phyloP scores from a whole-genome alignment of 306 rosid genomes.

The Senna tora region DNA sequence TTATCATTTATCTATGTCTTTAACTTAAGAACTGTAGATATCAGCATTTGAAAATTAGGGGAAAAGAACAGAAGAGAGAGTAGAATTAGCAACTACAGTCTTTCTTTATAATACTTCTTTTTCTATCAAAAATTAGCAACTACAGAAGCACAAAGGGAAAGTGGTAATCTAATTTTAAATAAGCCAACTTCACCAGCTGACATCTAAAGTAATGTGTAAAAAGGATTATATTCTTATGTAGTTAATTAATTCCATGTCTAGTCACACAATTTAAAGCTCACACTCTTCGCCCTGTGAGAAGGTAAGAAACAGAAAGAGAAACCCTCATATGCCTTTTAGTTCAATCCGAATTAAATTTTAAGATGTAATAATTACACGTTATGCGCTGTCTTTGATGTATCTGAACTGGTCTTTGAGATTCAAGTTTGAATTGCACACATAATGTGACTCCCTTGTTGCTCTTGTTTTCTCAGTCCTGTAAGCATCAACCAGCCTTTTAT shows the following conservation, averaged over 20 bases:
- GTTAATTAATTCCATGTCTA: neutral
- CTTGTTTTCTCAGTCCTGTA: slow-evolving; percentile 1
- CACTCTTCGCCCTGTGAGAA: neutral
- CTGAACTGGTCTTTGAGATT: neutral
- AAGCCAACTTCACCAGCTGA: neutral
- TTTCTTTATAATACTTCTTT: too few species aligned
- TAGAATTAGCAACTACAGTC: neutral
- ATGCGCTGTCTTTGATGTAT: neutral
- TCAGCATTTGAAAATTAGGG: slow-evolving; percentile 9
- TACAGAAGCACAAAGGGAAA: slow-evolving; percentile 8
- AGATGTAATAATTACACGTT: neutral
- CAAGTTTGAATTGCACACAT: too few species aligned
- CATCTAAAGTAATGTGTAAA: neutral
- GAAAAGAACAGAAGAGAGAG: neutral
- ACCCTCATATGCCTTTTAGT: neutral
- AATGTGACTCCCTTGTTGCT: neutral
- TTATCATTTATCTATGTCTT: slow-evolving; percentile 25
- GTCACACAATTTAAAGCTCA: neutral
- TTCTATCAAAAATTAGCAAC: neutral
- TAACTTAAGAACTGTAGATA: slow-evolving; percentile 11
- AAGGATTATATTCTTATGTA: neutral
- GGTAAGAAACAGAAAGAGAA: neutral
- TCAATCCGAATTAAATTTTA: neutral
- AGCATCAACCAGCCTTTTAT: neutral
- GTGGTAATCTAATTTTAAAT: neutral